Conservation (phyloP, 1,284 basidiomycete genomes). For the Inonotus hispidus region DNA sequence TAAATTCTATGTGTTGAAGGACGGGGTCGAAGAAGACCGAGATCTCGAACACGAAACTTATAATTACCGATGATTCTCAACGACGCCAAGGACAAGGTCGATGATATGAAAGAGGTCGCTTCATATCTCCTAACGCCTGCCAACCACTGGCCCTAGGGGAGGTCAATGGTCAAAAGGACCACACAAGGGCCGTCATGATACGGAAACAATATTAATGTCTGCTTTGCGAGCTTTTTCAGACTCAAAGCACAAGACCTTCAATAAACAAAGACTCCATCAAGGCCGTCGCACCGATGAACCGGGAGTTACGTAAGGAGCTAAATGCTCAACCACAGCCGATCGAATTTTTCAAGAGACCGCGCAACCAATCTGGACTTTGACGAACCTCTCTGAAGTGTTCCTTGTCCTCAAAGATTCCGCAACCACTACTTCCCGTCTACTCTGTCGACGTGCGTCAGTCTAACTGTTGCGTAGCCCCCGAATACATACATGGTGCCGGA, state of each 20-base stretch:
- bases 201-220: background rate
- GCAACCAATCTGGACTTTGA: background rate
- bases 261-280: background rate
- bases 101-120: background rate
- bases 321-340: too few species aligned
- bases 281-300: background rate
- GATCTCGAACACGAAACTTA: background rate
- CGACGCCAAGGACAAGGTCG: background rate
- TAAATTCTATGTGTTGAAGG: background rate
- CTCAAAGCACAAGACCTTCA: background rate
- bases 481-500: too few species aligned
- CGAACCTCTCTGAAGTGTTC: background rate
- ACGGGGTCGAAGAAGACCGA: background rate
- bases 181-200: slow-evolving; percentile 7
- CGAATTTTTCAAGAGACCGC: slow-evolving; percentile 3
- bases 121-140: background rate
- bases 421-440: too few species aligned
- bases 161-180: background rate
- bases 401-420: background rate
- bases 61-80: background rate
- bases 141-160: background rate
- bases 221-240: background rate
- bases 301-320: background rate
- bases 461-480: too few species aligned
- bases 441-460: too few species aligned